Conservation (phyloP, 2,329 filamentous ascomycete genomes). For the Colletotrichum lindemuthianum region DNA sequence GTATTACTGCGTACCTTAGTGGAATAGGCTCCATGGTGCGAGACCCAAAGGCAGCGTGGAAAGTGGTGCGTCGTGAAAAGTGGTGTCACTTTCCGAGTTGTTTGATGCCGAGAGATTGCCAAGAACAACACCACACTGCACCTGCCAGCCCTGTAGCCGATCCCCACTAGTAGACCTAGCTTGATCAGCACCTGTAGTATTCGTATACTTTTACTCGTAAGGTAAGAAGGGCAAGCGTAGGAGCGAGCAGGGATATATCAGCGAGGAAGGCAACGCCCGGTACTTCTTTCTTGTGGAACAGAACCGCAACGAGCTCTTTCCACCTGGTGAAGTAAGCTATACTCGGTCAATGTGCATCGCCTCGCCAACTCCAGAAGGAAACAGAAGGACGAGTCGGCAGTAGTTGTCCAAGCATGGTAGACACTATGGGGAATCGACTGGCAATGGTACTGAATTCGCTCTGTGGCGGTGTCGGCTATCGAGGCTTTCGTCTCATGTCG, state of each 20-base stretch:
- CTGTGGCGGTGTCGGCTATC: conserved; percentile 3
- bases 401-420: not conserved
- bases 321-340: too few relatives aligned
- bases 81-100: conserved; percentile 1
- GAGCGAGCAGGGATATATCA: too few relatives aligned
- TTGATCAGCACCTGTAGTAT: conserved; percentile 6
- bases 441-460: conserved; percentile 16
- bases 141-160: conserved; percentile 16
- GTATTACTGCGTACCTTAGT: too few relatives aligned
- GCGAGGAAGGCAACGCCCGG: too few relatives aligned
- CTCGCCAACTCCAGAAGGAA: not conserved
- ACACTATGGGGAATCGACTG: conserved; percentile 13
- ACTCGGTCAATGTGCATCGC: too few relatives aligned
- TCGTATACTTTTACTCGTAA: not conserved
- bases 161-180: conserved; percentile 21
- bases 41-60: not conserved
- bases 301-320: too few relatives aligned
- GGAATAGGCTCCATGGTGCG: too few relatives aligned
- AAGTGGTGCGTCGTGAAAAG: not conserved
- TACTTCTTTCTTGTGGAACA: too few relatives aligned
- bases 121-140: conserved; percentile 10
- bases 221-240: not conserved
- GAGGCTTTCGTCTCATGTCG: conserved; percentile 15
- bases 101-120: conserved; percentile 31
- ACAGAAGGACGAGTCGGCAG: not conserved